Percentiles rank a stretch among this genome's conserved stretches.
These are phyloP conservation scores for Arachis hypogaea DNA, from an alignment of 306 rosid species.

Conservation along the genomic window DNA sequence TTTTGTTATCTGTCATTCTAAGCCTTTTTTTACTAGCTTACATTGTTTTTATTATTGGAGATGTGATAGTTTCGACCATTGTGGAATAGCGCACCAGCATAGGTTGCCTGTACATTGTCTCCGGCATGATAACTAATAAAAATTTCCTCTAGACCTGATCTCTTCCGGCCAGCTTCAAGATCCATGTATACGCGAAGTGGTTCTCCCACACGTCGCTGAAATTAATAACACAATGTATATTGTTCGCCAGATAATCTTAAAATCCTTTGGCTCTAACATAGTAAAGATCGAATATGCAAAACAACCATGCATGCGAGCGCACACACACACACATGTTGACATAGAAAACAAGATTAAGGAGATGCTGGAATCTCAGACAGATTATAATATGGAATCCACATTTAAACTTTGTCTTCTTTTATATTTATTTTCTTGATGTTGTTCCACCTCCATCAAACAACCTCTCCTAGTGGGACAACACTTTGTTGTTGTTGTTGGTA, in stretches of 20 bases:
- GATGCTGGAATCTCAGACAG: conserved; percentile 17
- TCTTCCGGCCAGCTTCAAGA: conserved; percentile 83
- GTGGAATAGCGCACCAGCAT: conserved; percentile 92
- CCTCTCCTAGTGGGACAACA: no score
- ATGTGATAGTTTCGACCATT: conserved; percentile 77
- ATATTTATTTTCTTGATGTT: background rate
- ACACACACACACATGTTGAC: no score
- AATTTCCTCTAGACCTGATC: conserved; percentile 80
- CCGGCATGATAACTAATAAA: conserved; percentile 83
- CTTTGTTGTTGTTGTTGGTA: no score
- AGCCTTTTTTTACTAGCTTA: conserved; percentile 40
- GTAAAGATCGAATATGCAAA: conserved; percentile 4
- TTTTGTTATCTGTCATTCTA: background rate
- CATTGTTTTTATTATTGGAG: conserved; percentile 62
- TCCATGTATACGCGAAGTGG: conserved; percentile 90
- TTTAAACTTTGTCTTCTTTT: conserved; percentile 14
- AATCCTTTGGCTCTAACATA: background rate
- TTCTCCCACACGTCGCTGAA: conserved; percentile 71
- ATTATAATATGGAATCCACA: conserved; percentile 1
- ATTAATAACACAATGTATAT: conserved; percentile 20
- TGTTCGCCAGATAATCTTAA: conserved; percentile 17
- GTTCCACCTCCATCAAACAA: conserved; percentile 4
- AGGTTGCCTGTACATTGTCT: conserved; percentile 89
- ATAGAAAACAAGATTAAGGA: conserved; percentile 3
- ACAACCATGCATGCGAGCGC: background rate